Evolutionary conservation across 2,329 filamentous ascomycete species (phyloP).

Genomic region (Coniochaeta sp.): DNA sequence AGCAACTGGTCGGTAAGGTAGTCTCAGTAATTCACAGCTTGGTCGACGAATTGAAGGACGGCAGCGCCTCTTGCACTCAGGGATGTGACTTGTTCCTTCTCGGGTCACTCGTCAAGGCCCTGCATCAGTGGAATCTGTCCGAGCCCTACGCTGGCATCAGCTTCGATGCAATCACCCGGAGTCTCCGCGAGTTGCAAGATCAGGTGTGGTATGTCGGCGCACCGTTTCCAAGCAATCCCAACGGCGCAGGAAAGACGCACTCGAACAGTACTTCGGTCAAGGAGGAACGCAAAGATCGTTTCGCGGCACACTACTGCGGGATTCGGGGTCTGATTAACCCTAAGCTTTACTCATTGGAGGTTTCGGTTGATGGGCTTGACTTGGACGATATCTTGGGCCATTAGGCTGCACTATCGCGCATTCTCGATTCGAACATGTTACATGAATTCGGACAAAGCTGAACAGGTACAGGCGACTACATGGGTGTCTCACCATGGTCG

Average conservation of each 20-base stretch:
- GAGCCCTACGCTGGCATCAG: not conserved
- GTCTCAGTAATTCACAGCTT: slow-evolving; percentile 5
- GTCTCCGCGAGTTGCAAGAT: not conserved
- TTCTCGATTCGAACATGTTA: not conserved
- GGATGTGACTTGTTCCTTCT: slow-evolving; percentile 8
- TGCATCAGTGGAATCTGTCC: not conserved
- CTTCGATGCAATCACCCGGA: not conserved
- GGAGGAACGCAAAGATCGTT: not conserved
- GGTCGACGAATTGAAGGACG: slow-evolving; percentile 2
- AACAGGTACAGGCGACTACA: not conserved
- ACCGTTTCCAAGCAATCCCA: not conserved
- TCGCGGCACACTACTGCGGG: not conserved
- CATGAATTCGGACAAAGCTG: not conserved
- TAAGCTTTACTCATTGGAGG: not conserved
- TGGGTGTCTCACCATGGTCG: not conserved
- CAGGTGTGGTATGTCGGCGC: slow-evolving; percentile 1
- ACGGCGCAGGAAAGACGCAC: not conserved
- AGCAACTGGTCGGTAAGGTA: slow-evolving; percentile 7
- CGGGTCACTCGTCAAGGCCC: not conserved
- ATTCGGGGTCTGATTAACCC: not conserved
- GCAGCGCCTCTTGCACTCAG: slow-evolving; percentile 2
- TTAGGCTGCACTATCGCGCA: not conserved
- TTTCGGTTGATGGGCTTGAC: not conserved
- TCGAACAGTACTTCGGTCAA: not conserved
- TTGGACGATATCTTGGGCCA: not conserved